Conservation (phyloP, 768 basidiomycete species). For the Trametes coccinea region DNA sequence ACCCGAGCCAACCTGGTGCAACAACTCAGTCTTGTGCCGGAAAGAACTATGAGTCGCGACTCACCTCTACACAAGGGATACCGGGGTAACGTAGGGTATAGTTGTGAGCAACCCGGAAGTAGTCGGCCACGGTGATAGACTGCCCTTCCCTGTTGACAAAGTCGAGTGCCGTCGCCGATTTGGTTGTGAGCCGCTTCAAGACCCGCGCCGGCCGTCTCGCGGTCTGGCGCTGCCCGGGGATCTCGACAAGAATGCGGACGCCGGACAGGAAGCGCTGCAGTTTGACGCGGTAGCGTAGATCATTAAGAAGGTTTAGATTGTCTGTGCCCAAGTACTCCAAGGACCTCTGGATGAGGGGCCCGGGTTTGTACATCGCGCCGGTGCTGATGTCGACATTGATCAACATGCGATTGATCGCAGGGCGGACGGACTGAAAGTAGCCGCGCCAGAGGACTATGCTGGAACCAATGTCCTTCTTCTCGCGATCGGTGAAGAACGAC, state of each 20-base stretch:
- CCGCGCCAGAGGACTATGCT: constrained; percentile 78
- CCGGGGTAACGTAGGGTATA: constrained; percentile 59
- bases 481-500: constrained; percentile 68
- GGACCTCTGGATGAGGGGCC: constrained; percentile 57
- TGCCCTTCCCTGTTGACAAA: constrained; percentile 63
- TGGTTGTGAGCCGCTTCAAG: constrained; percentile 57
- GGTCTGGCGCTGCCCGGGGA: constrained; percentile 16
- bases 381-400: constrained; percentile 81
- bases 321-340: constrained; percentile 50
- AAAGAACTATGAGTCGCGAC: constrained; percentile 18
- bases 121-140: constrained; percentile 56
- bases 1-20: constrained; percentile 52
- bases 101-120: constrained; percentile 58
- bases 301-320: constrained; percentile 3
- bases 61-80: constrained; percentile 67
- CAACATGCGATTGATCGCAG: constrained; percentile 60
- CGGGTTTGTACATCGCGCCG: constrained; percentile 72
- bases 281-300: constrained; percentile 45
- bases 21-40: background rate
- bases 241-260: constrained; percentile 47
- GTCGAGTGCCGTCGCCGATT: constrained; percentile 52
- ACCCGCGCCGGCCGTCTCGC: constrained; percentile 48
- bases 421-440: constrained; percentile 78
- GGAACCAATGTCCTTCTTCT: constrained; percentile 53
- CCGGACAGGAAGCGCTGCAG: constrained; percentile 59